Percentiles rank a stretch among this genome's conserved stretches.
These are phyloP conservation scores for Rhizomucor pusillus DNA, from an alignment of 371 early-diverging fungal species.

Conservation along the genomic window DNA sequence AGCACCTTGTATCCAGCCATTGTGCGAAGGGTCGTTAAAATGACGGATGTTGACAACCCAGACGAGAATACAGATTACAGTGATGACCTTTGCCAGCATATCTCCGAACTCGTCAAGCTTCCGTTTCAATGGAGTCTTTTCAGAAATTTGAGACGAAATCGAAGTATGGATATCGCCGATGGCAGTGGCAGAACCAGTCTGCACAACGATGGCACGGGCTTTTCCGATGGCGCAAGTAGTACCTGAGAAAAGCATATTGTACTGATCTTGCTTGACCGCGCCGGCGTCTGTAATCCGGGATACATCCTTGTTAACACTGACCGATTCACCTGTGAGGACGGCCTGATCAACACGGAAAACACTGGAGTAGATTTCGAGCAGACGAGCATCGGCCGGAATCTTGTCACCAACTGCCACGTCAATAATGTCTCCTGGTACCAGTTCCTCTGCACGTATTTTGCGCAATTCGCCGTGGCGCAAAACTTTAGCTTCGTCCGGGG, in stretches of 20 bases:
- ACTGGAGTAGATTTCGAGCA: slow-evolving; percentile 74
- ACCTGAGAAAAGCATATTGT: slow-evolving; percentile 94
- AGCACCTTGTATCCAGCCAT: slow-evolving; percentile 89
- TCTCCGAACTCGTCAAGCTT: slow-evolving; percentile 98
- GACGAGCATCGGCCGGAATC: slow-evolving; percentile 93
- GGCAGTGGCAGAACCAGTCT: slow-evolving; percentile 84
- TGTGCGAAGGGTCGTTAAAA: slow-evolving; percentile 86
- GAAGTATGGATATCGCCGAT: slow-evolving; percentile 93
- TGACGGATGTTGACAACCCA: slow-evolving; percentile 97
- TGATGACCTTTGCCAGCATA: slow-evolving; percentile 90
- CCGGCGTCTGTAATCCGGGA: slow-evolving; percentile 58
- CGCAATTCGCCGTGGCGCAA: slow-evolving; percentile 59
- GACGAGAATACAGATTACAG: slow-evolving; percentile 93
- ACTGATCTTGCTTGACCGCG: slow-evolving; percentile 94
- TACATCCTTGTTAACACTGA: slow-evolving; percentile 82
- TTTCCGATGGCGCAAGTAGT: slow-evolving; percentile 95
- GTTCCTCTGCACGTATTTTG: slow-evolving; percentile 73
- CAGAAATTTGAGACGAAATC: slow-evolving; percentile 81
- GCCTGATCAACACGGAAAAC: slow-evolving; percentile 93
- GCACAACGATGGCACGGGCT: slow-evolving; percentile 84
- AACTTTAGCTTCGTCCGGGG: slow-evolving; percentile 94
- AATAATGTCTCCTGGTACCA: slow-evolving; percentile 98
- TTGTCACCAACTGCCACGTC: slow-evolving; percentile 90
- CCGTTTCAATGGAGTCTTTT: slow-evolving; percentile 93
- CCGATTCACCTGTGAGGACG: slow-evolving; percentile 96